A percentile compares a stretch with the other conserved stretches of the same genome.
These are phyloP conservation scores for Nigrospora osmanthi DNA, from an alignment of 2,329 filamentous ascomycete genomes.

Conservation along the genomic window DNA sequence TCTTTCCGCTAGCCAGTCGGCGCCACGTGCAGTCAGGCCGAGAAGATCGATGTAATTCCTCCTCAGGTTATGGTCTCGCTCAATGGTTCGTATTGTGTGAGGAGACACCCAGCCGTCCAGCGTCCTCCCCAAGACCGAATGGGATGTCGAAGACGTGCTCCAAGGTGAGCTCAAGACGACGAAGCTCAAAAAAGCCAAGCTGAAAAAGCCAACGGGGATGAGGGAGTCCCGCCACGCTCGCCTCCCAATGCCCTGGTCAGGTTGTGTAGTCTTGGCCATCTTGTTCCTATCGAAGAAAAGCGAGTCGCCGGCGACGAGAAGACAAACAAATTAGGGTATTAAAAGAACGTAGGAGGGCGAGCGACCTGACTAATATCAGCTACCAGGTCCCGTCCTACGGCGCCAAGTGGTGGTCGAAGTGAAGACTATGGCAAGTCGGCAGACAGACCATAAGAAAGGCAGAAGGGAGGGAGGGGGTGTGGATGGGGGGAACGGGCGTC, in stretches of 20 bases:
- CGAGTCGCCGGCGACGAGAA: not conserved
- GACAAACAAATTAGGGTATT: not conserved
- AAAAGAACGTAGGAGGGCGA: no score
- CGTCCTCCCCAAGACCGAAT: not conserved
- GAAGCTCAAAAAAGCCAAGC: not conserved
- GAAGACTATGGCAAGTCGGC: not conserved
- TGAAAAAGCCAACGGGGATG: not conserved
- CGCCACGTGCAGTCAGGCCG: not conserved
- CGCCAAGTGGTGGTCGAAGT: not conserved
- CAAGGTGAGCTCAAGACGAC: not conserved
- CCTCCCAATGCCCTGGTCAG: not conserved
- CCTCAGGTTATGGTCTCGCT: not conserved
- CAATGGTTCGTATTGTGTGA: not conserved
- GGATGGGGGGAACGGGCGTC: no score
- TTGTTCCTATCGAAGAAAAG: not conserved
- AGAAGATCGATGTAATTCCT: conserved; percentile 2
- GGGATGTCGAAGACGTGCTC: not conserved
- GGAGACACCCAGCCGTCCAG: not conserved
- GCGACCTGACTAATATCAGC: not conserved
- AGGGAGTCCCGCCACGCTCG: not conserved
- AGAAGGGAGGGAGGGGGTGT: no score
- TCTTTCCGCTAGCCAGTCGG: conserved; percentile 2
- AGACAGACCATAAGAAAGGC: no score
- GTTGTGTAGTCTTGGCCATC: not conserved
- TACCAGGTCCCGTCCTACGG: not conserved